Base-by-base conservation (phyloP, 2,329 filamentous ascomycete species). In the Talaromyces sp. region DNA sequence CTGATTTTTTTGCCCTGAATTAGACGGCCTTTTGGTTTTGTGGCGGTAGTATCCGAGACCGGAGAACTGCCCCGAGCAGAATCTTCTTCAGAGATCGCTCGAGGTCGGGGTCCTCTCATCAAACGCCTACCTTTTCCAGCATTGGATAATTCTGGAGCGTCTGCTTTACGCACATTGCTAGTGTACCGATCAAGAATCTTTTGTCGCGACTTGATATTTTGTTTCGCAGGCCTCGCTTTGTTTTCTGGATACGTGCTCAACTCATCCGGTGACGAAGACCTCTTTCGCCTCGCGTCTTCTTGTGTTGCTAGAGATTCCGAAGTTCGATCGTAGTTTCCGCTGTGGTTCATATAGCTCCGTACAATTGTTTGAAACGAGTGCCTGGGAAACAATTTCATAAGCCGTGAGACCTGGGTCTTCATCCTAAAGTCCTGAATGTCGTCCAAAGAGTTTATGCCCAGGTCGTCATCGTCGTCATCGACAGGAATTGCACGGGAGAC, bases 111-210 rank as follows among this genome's bases (percentile, higher is more conserved):
- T 3, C 76, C 75, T 38, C 74, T 73, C 46, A 76, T 72, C 29
- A 78, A 65, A 5, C 76, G 75, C 57, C 75, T 57, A 21, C 59
- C 56, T 51, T 46, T 12, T 31, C 10, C 3, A 43, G 70, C 21
- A 70, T 69, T 11, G 73, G 69, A 52, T 75, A 72, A 8, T 58
- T 50, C 51, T 29, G 46, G 35, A n/a, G 32, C 51, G 14, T 61
- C 56, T 35, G 53, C 57, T 43, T 52, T 50, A 9, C 58, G 59
- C 1, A 61, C 59, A 19, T 58, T 61, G 56, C 55, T 29, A 3
- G 55, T 58, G 29, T 61, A 87, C 67, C 84, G 85, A 62, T 86
- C 80, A 61, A 83, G 80, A 60, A 90, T 85, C 61, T 79, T 80
- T n/a, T 61, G 59, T n/a, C 55, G 57, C 6, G 59, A 61, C 24